Percentiles rank a stretch among this genome's conserved stretches.
Conservation (phyloP, 2,329 filamentous ascomycete species). For the Pyrenochaeta sp. region DNA sequence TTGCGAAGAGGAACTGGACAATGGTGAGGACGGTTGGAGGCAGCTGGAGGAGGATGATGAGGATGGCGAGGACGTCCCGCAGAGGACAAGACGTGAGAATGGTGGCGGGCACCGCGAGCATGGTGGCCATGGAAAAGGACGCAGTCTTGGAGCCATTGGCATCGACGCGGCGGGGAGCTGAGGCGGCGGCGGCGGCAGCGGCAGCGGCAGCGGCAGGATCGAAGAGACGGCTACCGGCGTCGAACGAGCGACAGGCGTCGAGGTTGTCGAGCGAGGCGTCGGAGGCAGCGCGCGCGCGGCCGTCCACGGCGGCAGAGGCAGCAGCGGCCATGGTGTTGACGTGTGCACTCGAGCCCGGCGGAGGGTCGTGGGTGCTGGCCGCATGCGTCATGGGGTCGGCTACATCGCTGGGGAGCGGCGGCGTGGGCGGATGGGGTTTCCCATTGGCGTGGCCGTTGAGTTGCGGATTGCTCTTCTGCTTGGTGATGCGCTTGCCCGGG, state of each 20-base stretch:
- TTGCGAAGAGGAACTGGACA: conserved; percentile 91
- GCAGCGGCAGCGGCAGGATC: too few species aligned
- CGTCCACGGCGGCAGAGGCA: conserved; percentile 16
- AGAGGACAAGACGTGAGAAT: conserved; percentile 90
- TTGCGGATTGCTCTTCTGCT: conserved; percentile 57
- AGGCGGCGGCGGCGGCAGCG: conserved; percentile 42
- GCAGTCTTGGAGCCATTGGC: conserved; percentile 72
- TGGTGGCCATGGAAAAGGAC: conserved; percentile 69
- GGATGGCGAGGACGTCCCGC: conserved; percentile 93
- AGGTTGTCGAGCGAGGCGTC: conserved; percentile 54
- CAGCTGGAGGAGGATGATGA: conserved; percentile 93
- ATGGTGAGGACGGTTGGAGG: conserved; percentile 86
- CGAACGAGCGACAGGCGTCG: conserved; percentile 45
- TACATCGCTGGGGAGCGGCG: conserved; percentile 50
- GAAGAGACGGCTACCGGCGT: conserved; percentile 37
- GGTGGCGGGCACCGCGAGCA: conserved; percentile 80
- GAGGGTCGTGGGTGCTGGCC: conserved; percentile 26
- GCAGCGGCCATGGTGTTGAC: conserved; percentile 21
- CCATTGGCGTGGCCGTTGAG: conserved; percentile 56
- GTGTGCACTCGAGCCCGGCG: conserved; percentile 3
- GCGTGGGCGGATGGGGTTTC: conserved; percentile 48
- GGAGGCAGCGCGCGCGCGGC: conserved; percentile 52
- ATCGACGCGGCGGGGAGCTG: conserved; percentile 67
- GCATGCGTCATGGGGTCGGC: conserved; percentile 49
- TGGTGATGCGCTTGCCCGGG: conserved; percentile 72